Evolutionary conservation across 129 eudicot species (phyloP).

Genomic region (Pseudognaphalium luteoalbum): DNA sequence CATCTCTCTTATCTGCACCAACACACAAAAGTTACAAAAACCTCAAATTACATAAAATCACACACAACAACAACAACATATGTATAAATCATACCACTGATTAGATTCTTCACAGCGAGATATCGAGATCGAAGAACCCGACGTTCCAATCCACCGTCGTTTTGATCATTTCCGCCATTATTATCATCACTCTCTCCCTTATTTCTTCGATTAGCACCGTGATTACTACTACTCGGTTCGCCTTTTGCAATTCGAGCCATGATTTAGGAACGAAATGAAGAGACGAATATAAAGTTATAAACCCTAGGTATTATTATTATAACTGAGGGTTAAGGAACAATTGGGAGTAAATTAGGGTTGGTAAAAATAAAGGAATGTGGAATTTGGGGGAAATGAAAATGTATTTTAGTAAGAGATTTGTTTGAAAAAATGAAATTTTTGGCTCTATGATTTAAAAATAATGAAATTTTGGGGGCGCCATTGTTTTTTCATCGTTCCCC

Average conservation of each 20-base stretch:
- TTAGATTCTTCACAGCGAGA: slow-evolving; percentile 60
- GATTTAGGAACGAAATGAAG: background rate
- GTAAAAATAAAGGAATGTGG: background rate
- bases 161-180: slow-evolving; percentile 28
- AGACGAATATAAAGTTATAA: slow-evolving; percentile 1
- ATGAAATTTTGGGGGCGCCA: slow-evolving; percentile 19
- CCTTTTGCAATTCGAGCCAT: slow-evolving; percentile 38
- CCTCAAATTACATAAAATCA: background rate
- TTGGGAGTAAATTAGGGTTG: background rate
- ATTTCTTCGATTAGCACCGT: slow-evolving; percentile 9
- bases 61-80: background rate
- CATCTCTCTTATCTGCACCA: slow-evolving; percentile 73
- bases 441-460: slow-evolving; percentile 30
- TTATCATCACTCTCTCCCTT: slow-evolving; percentile 19
- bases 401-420: background rate
- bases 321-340: background rate
- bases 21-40: background rate
- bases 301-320: slow-evolving; percentile 22
- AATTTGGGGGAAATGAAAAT: too few relatives aligned
- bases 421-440: slow-evolving; percentile 28
- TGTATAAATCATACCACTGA: slow-evolving; percentile 36
- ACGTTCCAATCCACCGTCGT: slow-evolving; percentile 35
- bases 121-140: slow-evolving; percentile 73
- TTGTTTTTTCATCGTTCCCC: too few relatives aligned
- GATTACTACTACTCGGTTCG: slow-evolving; percentile 33